These are phyloP conservation scores for Microcyclospora pomicola DNA, from an alignment of 2,329 filamentous ascomycete species.

Conservation along the genomic window DNA sequence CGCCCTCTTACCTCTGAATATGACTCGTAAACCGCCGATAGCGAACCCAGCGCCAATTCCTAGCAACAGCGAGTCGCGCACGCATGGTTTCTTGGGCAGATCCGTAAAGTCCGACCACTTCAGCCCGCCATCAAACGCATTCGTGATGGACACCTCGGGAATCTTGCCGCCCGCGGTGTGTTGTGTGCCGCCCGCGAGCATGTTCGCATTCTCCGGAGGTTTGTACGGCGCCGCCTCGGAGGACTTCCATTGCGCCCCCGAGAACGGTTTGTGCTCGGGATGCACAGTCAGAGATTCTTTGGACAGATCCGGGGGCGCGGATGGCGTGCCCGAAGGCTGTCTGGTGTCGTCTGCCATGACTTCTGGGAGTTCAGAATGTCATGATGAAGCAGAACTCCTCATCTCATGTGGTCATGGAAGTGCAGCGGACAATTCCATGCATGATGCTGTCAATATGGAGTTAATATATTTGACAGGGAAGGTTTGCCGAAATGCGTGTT, in stretches of 20 bases:
- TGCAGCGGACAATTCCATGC: no score
- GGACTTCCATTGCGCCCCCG: conserved; percentile 21
- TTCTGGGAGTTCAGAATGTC: conserved; percentile 1
- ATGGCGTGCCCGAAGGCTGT: conserved; percentile 15
- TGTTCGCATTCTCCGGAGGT: conserved; percentile 36
- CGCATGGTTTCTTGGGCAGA: conserved; percentile 69
- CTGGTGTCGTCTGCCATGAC: conserved; percentile 35
- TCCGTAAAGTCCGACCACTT: conserved; percentile 55
- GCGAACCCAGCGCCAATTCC: conserved; percentile 71
- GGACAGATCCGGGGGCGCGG: conserved; percentile 16
- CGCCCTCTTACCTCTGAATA: conserved; percentile 52
- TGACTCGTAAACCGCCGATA: conserved; percentile 57
- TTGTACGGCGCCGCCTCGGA: conserved; percentile 8
- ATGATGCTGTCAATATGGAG: no score
- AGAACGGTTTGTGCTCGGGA: conserved; percentile 21
- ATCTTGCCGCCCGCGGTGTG: conserved; percentile 50
- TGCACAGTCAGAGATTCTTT: conserved; percentile 19
- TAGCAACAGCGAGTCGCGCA: conserved; percentile 65
- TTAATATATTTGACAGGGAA: no score
- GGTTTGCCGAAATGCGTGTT: neutral
- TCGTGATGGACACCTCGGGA: conserved; percentile 37
- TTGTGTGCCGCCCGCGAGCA: conserved; percentile 41
- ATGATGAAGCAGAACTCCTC: neutral
- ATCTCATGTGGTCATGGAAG: neutral
- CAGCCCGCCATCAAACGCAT: conserved; percentile 51